Conservation (phyloP, 2,329 filamentous ascomycete species). For the Plectosphaerella cucumerina region DNA sequence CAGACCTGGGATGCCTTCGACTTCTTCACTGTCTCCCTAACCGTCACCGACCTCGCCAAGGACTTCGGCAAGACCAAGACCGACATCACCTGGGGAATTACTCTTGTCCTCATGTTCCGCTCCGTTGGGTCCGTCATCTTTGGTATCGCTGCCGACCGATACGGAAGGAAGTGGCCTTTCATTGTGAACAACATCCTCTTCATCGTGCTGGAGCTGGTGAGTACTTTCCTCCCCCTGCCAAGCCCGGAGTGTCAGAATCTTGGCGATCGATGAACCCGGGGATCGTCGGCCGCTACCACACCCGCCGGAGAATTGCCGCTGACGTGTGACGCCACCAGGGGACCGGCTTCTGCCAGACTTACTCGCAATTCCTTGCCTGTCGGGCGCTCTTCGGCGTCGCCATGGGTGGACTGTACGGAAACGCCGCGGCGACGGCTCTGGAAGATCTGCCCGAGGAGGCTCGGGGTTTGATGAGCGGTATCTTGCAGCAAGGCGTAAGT, state of each 20-base stretch:
- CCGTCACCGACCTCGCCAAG: conserved; percentile 47
- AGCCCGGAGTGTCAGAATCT: conserved; percentile 1
- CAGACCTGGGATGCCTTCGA: conserved; percentile 63
- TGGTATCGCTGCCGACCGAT: conserved; percentile 51
- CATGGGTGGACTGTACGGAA: conserved; percentile 79
- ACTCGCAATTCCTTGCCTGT: conserved; percentile 68
- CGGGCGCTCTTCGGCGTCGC: conserved; percentile 73
- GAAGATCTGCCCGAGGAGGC: conserved; percentile 68
- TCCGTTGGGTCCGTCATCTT: conserved; percentile 51
- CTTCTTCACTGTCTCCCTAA: conserved; percentile 62
- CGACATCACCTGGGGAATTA: conserved; percentile 62
- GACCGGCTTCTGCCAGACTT: conserved; percentile 67
- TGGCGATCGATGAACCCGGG: conserved; percentile 3
- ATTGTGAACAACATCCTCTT: conserved; percentile 71
- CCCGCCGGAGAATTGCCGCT: conserved; percentile 5
- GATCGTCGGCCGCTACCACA: neutral
- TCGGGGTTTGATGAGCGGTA: conserved; percentile 70
- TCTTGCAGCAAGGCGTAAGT: conserved; percentile 62
- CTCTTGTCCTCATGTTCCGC: conserved; percentile 58
- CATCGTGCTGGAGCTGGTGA: conserved; percentile 65
- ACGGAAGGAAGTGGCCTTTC: conserved; percentile 67
- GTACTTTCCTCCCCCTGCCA: conserved; percentile 14
- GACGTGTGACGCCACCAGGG: conserved; percentile 27
- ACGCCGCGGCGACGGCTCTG: conserved; percentile 72
- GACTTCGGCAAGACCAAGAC: conserved; percentile 49